Evolutionary conservation across 129 eudicot genomes (phyloP), one percentile per base, ranked within the genome.

Genomic region (Tagetes patula): DNA sequence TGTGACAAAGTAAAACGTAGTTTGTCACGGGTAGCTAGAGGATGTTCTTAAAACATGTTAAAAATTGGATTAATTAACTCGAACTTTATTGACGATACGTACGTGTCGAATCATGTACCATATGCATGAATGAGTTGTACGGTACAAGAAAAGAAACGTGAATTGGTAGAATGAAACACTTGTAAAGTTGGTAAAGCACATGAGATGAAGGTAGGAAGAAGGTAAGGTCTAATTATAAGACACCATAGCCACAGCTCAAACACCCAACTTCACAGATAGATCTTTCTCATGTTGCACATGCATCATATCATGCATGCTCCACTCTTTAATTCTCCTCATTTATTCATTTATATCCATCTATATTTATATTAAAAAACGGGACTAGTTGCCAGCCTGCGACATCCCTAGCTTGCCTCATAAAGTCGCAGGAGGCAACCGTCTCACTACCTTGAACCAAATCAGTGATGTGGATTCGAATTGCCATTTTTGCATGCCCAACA

Each of bases 261-360:
- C 82, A 72, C 82, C 78, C 68, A 79, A 79, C 77, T 79, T 79
- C 82, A 79, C 82, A 79, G 82, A 79, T 79, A 79, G 82, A 79
- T 79, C 74, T 69, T 63, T 66, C 77, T 71, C 82, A 71, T 78
- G 77, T 62, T 34, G 40, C 63, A 64, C 69, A 64, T 64, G 69
- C 69, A 37, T 13, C 69, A 39, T 36, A 20, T 20, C 27, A 20
- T 20, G 27, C 27, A 20, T 20, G 27, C 27, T 20, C 11, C 66
- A 11, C 12, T 34, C 66, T 37, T 60, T 60, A 33, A 60, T 64
- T 64, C 31, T 14, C 69, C 43, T 3, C 12, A 36, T 64, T 27
- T 38, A 63, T 37, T 62, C 48, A 43, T 43, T 43, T 43, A 4
- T 39, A 39, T 39, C 27, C 27, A 20, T 39, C 4, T 39, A 39